Evolutionary conservation across 2,329 filamentous ascomycete species (phyloP), one percentile per base, ranked within the genome.

Genomic region (Achaetomium macrosporum): DNA sequence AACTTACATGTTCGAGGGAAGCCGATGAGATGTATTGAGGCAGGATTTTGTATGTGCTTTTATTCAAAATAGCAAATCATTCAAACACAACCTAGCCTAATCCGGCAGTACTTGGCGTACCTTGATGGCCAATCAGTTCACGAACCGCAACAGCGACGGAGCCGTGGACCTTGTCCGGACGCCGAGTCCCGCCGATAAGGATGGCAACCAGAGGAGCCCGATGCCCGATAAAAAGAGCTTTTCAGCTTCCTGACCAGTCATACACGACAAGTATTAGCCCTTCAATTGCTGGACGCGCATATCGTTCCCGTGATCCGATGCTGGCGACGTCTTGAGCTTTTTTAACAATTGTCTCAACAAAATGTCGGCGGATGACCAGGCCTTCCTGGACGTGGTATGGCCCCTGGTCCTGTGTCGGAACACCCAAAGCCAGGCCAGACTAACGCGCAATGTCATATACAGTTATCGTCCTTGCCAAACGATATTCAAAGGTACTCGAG

Each of bases 311-410:
- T 10, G 7, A 20, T 16, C 41, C 29, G 45, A 50, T 50, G 40
- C 13, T 16, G 12, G 16, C 20, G 30, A 37, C 43, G 25, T 13
- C 2, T 3, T 5, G 19, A 39, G 11, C n/a, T 30, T 36, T n/a
- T 37, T 13, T 19, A 29, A 41, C 3, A 20, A 17, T 13, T n/a
- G 20, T 15, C 19, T 12, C 33, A n/a, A n/a, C 52, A 63, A 25
- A 60, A 92, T 92, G 88, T 85, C 87, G 60, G 83, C 81, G 66
- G 86, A 91, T 67, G 87, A 90, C 66, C 84, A 89, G 72, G 83
- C 87, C 63, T 86, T 91, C 66, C 73, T 90, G 59, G 86, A 90
- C 71, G 77, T 87, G 66, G 87, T 91, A 73, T 76, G 84, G 67
- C 42, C 25, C 33, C 5, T 12, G 3, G 12, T 17, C 42, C 39